These are phyloP conservation scores for Penicillium digitatum DNA, from an alignment of 2,329 filamentous ascomycete genomes.

Conservation along the genomic window DNA sequence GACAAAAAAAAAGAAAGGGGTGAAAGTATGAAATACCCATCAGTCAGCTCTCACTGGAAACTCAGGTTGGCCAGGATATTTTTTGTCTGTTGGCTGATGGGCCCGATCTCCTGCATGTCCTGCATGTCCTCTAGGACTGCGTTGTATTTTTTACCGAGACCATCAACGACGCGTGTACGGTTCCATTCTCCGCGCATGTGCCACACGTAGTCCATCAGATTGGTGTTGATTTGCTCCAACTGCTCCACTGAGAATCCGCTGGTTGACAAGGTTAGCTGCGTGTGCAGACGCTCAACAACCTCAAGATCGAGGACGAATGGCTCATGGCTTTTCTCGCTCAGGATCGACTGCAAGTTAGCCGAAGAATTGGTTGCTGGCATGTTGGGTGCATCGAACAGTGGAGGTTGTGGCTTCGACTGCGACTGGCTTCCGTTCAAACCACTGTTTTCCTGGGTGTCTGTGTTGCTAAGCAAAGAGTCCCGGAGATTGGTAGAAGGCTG, in stretches of 20 bases:
- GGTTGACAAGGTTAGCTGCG: constrained; percentile 62
- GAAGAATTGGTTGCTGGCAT: constrained; percentile 25
- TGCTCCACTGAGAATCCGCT: constrained; percentile 85
- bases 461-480: constrained; percentile 22
- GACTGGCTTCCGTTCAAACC: constrained; percentile 36
- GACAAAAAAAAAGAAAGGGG: constrained; percentile 7
- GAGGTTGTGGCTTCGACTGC: constrained; percentile 38
- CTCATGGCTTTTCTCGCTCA: constrained; percentile 33
- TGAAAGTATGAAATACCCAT: neutral
- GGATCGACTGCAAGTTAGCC: constrained; percentile 31
- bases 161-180: constrained; percentile 64
- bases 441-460: constrained; percentile 27
- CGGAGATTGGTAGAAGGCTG: constrained; percentile 31
- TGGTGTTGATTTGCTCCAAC: constrained; percentile 85
- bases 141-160: constrained; percentile 69
- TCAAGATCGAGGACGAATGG: constrained; percentile 43
- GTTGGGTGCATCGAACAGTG: constrained; percentile 38
- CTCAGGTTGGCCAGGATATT: constrained; percentile 27
- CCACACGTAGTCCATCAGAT: constrained; percentile 90
- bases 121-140: constrained; percentile 57
- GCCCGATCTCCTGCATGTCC: constrained; percentile 48
- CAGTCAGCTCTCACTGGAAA: constrained; percentile 11
- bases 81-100: constrained; percentile 36
- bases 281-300: constrained; percentile 57
- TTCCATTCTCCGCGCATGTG: constrained; percentile 75